phyloP scores from a whole-genome alignment of 345 rosid genomes.

The Gynandropsis gynandra region DNA sequence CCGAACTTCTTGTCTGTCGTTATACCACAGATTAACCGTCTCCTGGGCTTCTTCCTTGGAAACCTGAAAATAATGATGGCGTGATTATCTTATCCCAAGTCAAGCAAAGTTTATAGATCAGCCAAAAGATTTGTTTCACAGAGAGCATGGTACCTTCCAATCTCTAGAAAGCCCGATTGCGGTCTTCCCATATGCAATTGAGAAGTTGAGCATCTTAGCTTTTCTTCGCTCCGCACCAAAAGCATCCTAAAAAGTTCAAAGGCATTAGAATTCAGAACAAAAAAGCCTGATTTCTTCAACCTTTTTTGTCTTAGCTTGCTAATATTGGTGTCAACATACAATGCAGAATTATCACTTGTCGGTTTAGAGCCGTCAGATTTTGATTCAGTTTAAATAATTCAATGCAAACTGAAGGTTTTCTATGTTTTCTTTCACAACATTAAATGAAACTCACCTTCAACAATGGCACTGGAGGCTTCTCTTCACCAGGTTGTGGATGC shows the following conservation, averaged over 20 bases:
- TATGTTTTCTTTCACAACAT: too few relatives aligned
- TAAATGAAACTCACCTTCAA: slow-evolving; percentile 51
- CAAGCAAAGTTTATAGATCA: slow-evolving; percentile 1
- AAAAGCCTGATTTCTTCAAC: not conserved
- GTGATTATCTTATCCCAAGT: slow-evolving; percentile 6
- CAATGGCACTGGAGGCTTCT: slow-evolving; percentile 87
- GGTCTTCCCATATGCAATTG: slow-evolving; percentile 96
- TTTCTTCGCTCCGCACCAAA: slow-evolving; percentile 83
- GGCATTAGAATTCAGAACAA: slow-evolving; percentile 9
- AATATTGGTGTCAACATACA: not conserved
- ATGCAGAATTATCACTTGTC: not conserved
- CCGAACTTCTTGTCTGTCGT: slow-evolving; percentile 78
- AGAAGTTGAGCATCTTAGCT: slow-evolving; percentile 97
- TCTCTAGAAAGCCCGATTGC: slow-evolving; percentile 80
- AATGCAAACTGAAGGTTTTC: not conserved
- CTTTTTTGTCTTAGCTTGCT: not conserved
- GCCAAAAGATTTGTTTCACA: slow-evolving; percentile 5
- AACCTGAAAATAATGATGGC: slow-evolving; percentile 40
- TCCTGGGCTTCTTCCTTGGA: slow-evolving; percentile 67
- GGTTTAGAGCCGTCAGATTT: too few relatives aligned
- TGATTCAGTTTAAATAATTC: too few relatives aligned
- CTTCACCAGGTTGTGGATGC: slow-evolving; percentile 88
- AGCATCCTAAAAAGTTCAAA: slow-evolving; percentile 45
- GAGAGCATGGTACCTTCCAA: slow-evolving; percentile 64
- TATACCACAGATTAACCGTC: slow-evolving; percentile 91